Percentiles rank a stretch among this genome's conserved stretches.
These are phyloP conservation scores for Cymbopogon flexuosus DNA, from an alignment of 202 grass and related monocot species.

Conservation along the genomic window DNA sequence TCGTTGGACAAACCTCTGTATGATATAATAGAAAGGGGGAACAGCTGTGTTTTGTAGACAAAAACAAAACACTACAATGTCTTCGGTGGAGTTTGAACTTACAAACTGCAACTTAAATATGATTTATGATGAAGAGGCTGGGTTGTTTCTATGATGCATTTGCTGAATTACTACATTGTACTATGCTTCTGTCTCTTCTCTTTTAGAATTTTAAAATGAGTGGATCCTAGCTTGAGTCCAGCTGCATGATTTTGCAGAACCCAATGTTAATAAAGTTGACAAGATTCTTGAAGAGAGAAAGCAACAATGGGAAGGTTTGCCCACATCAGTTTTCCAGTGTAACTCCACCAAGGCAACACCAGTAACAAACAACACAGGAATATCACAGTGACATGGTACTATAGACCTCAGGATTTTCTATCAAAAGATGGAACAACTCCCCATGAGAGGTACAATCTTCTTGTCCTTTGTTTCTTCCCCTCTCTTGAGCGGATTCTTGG, in stretches of 20 bases:
- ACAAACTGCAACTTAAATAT: background rate
- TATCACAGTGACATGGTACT: conserved; percentile 17
- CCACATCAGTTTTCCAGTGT: conserved; percentile 35
- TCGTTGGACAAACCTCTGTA: background rate
- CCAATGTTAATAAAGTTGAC: background rate
- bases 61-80: background rate
- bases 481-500: conserved; percentile 26
- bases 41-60: background rate
- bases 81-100: background rate
- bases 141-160: background rate
- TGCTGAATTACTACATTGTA: background rate
- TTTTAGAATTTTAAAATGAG: background rate
- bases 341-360: conserved; percentile 26
- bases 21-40: background rate
- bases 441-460: conserved; percentile 31
- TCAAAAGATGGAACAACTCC: conserved; percentile 29
- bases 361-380: conserved; percentile 19
- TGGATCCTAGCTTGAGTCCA: background rate
- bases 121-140: background rate
- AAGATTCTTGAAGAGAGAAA: conserved; percentile 40
- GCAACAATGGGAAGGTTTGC: conserved; percentile 36
- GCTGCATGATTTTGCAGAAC: background rate
- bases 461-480: conserved; percentile 37
- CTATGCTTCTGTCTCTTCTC: background rate
- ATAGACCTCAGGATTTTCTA: conserved; percentile 10